These are phyloP conservation scores for Coemansia sp. DNA, from an alignment of 192 early-diverging fungal genomes.

Conservation along the genomic window DNA sequence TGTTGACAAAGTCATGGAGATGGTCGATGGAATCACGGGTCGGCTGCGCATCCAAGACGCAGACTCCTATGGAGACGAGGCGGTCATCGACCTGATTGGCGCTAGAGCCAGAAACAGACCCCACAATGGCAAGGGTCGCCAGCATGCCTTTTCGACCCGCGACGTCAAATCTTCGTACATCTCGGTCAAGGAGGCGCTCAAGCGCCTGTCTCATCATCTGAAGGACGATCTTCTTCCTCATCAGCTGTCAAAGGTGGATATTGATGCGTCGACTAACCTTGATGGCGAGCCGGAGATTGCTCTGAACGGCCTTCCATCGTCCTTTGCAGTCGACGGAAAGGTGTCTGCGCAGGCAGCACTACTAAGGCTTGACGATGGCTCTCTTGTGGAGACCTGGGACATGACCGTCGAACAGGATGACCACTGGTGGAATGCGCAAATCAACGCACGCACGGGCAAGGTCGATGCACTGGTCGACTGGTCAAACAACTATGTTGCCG, in stretches of 20 bases:
- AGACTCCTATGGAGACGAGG: conserved; percentile 10
- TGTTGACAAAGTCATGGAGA: conserved; percentile 26
- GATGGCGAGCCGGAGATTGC: conserved; percentile 43
- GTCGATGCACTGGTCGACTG: conserved; percentile 63
- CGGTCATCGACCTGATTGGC: conserved; percentile 23
- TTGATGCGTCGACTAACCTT: conserved; percentile 22
- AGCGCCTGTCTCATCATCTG: conserved; percentile 62
- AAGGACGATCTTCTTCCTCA: conserved; percentile 56
- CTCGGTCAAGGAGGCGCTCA: conserved; percentile 65
- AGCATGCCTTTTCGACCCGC: conserved; percentile 6
- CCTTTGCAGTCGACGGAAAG: conserved; percentile 32
- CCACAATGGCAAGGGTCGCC: conserved; percentile 16
- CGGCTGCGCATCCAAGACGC: conserved; percentile 34
- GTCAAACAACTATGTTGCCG: conserved; percentile 53
- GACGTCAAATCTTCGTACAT: conserved; percentile 34
- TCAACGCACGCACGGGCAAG: conserved; percentile 55
- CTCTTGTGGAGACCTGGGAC: conserved; percentile 62
- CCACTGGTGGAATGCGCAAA: conserved; percentile 59
- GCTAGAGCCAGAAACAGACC: not conserved
- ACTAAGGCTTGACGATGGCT: conserved; percentile 34
- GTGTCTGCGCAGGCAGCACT: conserved; percentile 36
- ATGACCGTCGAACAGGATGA: conserved; percentile 61
- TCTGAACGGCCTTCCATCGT: conserved; percentile 21
- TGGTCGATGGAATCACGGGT: conserved; percentile 18
- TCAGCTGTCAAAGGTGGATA: conserved; percentile 24